Evolutionary conservation across 331 rosid genomes (phyloP).

Genomic region (Malus hybrid): DNA sequence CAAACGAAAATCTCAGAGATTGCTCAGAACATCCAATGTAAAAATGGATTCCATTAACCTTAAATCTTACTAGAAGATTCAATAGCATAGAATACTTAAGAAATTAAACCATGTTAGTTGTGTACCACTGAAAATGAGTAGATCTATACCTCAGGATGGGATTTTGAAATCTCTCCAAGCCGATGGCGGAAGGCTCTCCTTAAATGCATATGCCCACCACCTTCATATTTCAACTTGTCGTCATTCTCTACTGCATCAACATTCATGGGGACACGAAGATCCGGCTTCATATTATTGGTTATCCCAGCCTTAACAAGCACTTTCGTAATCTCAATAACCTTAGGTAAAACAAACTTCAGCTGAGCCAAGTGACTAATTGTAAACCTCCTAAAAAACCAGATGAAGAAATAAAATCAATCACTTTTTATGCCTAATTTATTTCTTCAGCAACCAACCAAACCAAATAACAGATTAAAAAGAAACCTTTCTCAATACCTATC

Average conservation of each 20-base stretch:
- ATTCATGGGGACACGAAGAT: constrained; percentile 56
- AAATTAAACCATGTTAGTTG: not conserved
- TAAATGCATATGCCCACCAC: constrained; percentile 22
- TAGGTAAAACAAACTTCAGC: constrained; percentile 59
- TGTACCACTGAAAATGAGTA: not conserved
- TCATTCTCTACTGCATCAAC: constrained; percentile 27
- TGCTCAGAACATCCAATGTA: not conserved
- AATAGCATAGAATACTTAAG: not conserved
- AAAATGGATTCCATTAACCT: not conserved
- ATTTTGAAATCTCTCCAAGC: constrained; percentile 4
- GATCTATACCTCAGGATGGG: constrained; percentile 54
- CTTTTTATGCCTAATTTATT: not conserved
- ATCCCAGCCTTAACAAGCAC: constrained; percentile 35
- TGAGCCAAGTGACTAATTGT: constrained; percentile 60
- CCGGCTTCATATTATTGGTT: constrained; percentile 62
- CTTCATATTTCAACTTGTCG: constrained; percentile 13
- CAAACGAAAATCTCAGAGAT: not conserved
- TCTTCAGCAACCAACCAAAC: no score
- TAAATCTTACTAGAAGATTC: not conserved
- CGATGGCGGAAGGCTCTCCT: constrained; percentile 34
- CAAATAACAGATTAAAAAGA: no score
- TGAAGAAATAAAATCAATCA: not conserved
- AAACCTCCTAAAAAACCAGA: constrained; percentile 52
- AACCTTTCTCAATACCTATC: no score
- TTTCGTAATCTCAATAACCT: constrained; percentile 52